phyloP scores from a whole-genome alignment of 768 basidiomycete genomes.

The Naematelia aurantialba region DNA sequence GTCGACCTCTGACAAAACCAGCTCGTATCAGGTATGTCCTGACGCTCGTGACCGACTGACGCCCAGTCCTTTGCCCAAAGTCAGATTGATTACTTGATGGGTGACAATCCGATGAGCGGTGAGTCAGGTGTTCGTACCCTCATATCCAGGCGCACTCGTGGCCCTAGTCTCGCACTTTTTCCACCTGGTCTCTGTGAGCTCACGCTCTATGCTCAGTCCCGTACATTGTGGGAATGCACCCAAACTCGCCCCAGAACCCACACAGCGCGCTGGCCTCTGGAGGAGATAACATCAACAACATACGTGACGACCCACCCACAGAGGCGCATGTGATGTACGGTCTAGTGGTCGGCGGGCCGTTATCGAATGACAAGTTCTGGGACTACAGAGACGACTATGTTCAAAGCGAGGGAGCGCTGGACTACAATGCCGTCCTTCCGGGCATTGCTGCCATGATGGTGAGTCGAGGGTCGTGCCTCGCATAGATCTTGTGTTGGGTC shows the following conservation, averaged over 20 bases:
- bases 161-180: slow-evolving; percentile 4
- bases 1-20: slow-evolving; percentile 59
- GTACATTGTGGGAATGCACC: slow-evolving; percentile 83
- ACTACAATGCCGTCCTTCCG: slow-evolving; percentile 87
- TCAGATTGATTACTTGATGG: slow-evolving; percentile 78
- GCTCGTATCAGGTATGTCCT: slow-evolving; percentile 60
- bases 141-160: slow-evolving; percentile 3
- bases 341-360: slow-evolving; percentile 82
- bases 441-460: slow-evolving; percentile 64
- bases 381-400: slow-evolving; percentile 88
- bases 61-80: slow-evolving; percentile 65
- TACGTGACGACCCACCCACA: slow-evolving; percentile 67
- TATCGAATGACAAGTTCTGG: slow-evolving; percentile 68
- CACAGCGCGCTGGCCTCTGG: slow-evolving; percentile 87
- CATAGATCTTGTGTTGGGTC: background rate
- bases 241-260: slow-evolving; percentile 84
- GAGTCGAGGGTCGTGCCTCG: slow-evolving; percentile 3
- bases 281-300: slow-evolving; percentile 63
- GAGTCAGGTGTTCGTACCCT: no score
- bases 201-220: slow-evolving; percentile 60
- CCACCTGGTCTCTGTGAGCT: no score
- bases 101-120: slow-evolving; percentile 87
- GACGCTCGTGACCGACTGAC: background rate
- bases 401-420: slow-evolving; percentile 70
- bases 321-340: slow-evolving; percentile 80